Conservation (phyloP, 768 basidiomycete species). For the Boletus tylopilopsis region DNA sequence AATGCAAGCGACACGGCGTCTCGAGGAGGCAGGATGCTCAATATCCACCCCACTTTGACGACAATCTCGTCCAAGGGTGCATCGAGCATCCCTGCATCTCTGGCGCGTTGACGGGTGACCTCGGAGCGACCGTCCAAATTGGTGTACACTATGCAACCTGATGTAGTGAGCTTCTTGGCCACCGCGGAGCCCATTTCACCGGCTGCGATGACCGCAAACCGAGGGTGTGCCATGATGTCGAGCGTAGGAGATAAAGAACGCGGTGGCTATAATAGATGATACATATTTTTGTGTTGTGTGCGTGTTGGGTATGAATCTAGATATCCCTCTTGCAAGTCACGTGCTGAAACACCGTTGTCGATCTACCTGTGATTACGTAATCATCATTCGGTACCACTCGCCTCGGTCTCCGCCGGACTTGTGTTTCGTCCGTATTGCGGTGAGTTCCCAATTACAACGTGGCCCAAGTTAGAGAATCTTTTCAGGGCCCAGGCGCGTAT, state of each 20-base stretch:
- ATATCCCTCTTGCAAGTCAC: too few species aligned
- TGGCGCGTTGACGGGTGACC: slow-evolving; percentile 45
- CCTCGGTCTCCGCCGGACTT: too few species aligned
- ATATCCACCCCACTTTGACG: slow-evolving; percentile 39
- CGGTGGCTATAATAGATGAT: slow-evolving; percentile 10
- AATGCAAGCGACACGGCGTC: slow-evolving; percentile 46
- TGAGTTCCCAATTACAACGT: slow-evolving; percentile 19
- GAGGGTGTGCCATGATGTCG: slow-evolving; percentile 21
- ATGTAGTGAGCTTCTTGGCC: slow-evolving; percentile 41
- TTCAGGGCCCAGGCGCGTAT: slow-evolving; percentile 27
- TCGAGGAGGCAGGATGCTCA: slow-evolving; percentile 58
- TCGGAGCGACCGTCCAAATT: slow-evolving; percentile 52
- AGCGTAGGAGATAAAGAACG: slow-evolving; percentile 4
- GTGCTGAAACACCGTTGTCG: too few species aligned
- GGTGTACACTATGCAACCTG: slow-evolving; percentile 54
- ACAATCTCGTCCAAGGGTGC: slow-evolving; percentile 36
- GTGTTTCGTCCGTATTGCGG: too few species aligned
- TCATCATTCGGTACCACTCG: too few species aligned
- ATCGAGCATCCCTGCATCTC: slow-evolving; percentile 48
- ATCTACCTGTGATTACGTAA: too few species aligned
- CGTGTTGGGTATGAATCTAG: too few species aligned
- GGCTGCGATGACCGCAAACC: slow-evolving; percentile 49
- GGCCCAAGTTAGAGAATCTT: slow-evolving; percentile 14
- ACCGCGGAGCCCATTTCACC: slow-evolving; percentile 62
- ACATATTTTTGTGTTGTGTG: too few species aligned